phyloP scores from a whole-genome alignment of 192 early-diverging fungal species.

The Geosiphon pyriformis region DNA sequence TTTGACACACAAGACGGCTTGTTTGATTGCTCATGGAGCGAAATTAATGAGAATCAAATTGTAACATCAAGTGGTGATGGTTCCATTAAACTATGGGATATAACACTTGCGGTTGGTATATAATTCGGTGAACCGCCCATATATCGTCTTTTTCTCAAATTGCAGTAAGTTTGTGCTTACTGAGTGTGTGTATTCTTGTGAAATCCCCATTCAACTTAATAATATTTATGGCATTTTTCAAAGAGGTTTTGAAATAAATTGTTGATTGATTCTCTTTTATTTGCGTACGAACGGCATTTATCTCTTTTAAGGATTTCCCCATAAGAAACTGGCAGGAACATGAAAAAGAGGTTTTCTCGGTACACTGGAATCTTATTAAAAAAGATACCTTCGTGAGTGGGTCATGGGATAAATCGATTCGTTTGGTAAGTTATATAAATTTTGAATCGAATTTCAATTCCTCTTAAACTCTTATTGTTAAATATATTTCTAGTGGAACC shows the following conservation, averaged over 20 bases:
- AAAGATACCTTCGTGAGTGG: conserved; percentile 87
- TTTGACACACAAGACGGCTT: conserved; percentile 97
- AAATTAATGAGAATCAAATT: conserved; percentile 92
- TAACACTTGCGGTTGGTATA: conserved; percentile 66
- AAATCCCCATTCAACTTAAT: too few relatives aligned
- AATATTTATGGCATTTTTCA: too few relatives aligned
- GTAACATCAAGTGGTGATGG: conserved; percentile 91
- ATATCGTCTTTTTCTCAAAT: neutral
- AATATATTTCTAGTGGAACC: conserved; percentile 93
- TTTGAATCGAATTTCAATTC: neutral
- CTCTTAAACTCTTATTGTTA: neutral
- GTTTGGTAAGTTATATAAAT: conserved; percentile 59
- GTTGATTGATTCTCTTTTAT: too few relatives aligned
- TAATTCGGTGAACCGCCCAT: too few relatives aligned
- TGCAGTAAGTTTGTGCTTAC: neutral
- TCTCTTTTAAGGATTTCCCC: conserved; percentile 67
- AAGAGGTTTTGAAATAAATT: too few relatives aligned
- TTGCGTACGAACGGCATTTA: too few relatives aligned
- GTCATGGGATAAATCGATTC: conserved; percentile 94
- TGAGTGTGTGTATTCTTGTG: conserved; percentile 5
- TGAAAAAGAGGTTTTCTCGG: conserved; percentile 84
- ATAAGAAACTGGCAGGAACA: conserved; percentile 92
- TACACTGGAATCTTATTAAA: conserved; percentile 89
- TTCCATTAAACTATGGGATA: conserved; percentile 91
- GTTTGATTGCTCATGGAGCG: conserved; percentile 94